Evolutionary conservation across 176 grass and related monocot genomes (phyloP), one percentile per base, ranked within the genome.

Genomic region (Ampelocalamus luodianensis): DNA sequence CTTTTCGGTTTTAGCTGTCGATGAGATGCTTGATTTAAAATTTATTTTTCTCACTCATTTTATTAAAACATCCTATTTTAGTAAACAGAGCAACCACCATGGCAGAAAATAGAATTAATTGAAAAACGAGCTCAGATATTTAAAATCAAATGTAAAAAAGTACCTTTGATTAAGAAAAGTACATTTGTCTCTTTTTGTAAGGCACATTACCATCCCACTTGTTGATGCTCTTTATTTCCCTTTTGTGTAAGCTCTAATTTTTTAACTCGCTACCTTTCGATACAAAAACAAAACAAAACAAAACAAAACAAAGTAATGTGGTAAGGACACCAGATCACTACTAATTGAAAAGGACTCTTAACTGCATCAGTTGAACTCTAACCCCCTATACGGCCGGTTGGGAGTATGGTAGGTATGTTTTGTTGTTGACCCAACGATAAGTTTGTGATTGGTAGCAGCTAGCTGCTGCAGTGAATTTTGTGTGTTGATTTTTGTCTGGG

Each of bases 1-100:
- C 72, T 18, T 71, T 72, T 78, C 1, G 72, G 68, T 67, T 82
- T 66, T 86, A 82, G 79, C 55, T 82, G 78, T 82, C 26, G 4
- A 0, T 67, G 40, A 43, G 72, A 83, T 34, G 29, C 72, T 61
- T 39, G 26, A 49, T 72, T 55, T 44, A 8, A 22, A n/a, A 12
- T 56, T 56, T 32, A 17, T 0, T 34, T 34, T 34, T 5, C 9
- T 44, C 13, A 48, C 10, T 18, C 14, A 6, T 15, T 64, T 6
- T 10, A 14, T 10, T 12, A 43, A 9, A 43, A 43, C 42, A 2
- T 43, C 42, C 42, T 43, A 1, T 43, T 43, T 43, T 43, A 34
- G 32, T 40, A 8, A 79, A 79, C 27, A 50, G 77, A 66, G 18
- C 61, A 66, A 66, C 22, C 61, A 79, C 27, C 43, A 10, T 11